These are phyloP conservation scores for Vanderwaltozyma tropicalis DNA, from an alignment of 805 yeast genomes.

Conservation along the genomic window DNA sequence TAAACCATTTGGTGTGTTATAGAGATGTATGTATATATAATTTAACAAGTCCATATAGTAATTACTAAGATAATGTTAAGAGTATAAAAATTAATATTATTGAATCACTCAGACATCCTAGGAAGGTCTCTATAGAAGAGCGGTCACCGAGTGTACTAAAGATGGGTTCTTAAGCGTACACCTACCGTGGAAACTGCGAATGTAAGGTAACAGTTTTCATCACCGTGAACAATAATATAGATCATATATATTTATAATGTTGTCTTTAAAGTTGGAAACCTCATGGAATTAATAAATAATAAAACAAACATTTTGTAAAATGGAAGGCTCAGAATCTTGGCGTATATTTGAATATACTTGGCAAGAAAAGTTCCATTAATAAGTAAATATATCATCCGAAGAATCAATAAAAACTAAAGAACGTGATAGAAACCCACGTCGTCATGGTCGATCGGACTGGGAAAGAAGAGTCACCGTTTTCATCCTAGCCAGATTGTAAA, in stretches of 20 bases:
- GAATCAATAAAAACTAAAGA: conserved; percentile 8
- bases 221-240: conserved; percentile 35
- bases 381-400: not conserved
- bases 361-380: conserved; percentile 63
- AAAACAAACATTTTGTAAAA: not conserved
- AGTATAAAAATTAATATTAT: not conserved
- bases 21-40: conserved; percentile 3
- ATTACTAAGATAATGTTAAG: no score
- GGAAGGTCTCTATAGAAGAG: conserved; percentile 59
- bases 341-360: conserved; percentile 43
- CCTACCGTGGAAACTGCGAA: conserved; percentile 96
- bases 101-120: conserved; percentile 73
- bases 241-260: no score
- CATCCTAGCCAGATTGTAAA: conserved; percentile 33
- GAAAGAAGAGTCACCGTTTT: conserved; percentile 69
- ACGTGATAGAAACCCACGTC: conserved; percentile 48
- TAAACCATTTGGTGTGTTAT: conserved; percentile 43
- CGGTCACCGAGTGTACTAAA: conserved; percentile 70
- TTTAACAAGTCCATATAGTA: not conserved
- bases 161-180: conserved; percentile 75
- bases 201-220: conserved; percentile 65
- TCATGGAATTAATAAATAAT: not conserved
- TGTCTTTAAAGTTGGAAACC: no score
- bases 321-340: conserved; percentile 27
- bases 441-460: conserved; percentile 93